Base-by-base conservation (phyloP, 1,139 yeast species). In the Pichia norvegensis region DNA sequence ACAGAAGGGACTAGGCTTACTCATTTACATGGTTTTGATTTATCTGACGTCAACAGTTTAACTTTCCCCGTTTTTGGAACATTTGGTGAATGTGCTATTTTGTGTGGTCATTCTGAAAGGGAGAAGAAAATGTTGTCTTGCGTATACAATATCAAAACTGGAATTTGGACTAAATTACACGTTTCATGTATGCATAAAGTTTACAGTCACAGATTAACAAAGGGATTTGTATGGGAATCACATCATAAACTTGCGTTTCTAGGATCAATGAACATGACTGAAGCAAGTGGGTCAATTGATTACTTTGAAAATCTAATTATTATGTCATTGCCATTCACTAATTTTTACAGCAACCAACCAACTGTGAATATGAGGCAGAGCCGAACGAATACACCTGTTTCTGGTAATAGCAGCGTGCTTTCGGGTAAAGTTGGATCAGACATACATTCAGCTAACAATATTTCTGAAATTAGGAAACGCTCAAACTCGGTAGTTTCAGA, bases 141-240 rank as follows among this genome's bases (percentile, higher is more conserved):
- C 59, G 66, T 81, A 3, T 81, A 72, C 66, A 80, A 81, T 61
- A 70, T 70, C 16, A 77, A 81, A 0, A 73, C 85, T 0, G 77
- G 76, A 1, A 75, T 74, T 55, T 82, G 90, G 88, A 75, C 82
- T 0, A 66, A 81, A 45, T 60, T 83, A 23, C 80, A 77, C 52
- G 66, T 74, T 2, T 70, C 69, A 46, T 80, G 86, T 59, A 69
- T 73, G 46, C 81, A 76, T 53, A 77, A 73, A 42, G 67, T 71
- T 40, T 76, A 76, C 19, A 70, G 74, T 9, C 85, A 81, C 56
- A 65, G 83, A 44, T 72, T 81, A 46, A 77, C 85, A 77, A 80
- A 78, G 49, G 79, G 85, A 0, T 79, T 74, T 63, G 78, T 79
- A 0, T 83, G 92, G 92, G 74, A 73, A 40, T 80, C 88, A 1